phyloP scores from a whole-genome alignment of 106 monocot species.

The Dioscorea alata region DNA sequence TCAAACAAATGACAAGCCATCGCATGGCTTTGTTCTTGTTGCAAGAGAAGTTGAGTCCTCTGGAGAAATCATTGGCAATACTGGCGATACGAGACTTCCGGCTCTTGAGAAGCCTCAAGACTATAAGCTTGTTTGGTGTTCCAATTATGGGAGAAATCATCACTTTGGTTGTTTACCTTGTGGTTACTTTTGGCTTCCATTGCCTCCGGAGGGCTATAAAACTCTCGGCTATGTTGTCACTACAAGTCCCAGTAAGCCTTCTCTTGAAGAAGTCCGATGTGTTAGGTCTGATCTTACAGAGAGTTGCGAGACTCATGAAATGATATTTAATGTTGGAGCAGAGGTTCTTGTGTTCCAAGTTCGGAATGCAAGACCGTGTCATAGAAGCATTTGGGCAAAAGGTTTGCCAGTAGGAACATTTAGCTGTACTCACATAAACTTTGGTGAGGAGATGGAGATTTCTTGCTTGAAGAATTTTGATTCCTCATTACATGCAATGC shows the following conservation, averaged over 20 bases:
- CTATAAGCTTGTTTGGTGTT: conserved; percentile 71
- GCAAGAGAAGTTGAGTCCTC: conserved; percentile 36
- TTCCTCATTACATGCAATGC: conserved; percentile 66
- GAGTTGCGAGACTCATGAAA: conserved; percentile 40
- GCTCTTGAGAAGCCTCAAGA: conserved; percentile 71
- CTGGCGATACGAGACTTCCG: conserved; percentile 14
- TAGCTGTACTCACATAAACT: conserved; percentile 27
- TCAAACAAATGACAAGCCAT: conserved; percentile 49
- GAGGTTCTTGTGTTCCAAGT: conserved; percentile 21
- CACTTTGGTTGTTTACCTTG: conserved; percentile 14
- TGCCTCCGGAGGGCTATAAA: conserved; percentile 69
- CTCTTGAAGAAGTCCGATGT: conserved; percentile 71
- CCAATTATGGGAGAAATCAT: conserved; percentile 34
- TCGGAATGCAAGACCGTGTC: conserved; percentile 60
- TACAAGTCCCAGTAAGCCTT: conserved; percentile 57
- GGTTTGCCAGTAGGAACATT: conserved; percentile 78
- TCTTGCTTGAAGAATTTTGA: conserved; percentile 76
- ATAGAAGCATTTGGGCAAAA: conserved; percentile 66
- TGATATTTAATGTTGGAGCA: conserved; percentile 34
- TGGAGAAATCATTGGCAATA: neutral
- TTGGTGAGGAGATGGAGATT: conserved; percentile 28
- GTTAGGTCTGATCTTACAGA: conserved; percentile 82
- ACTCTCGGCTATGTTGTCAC: conserved; percentile 74
- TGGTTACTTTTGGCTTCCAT: conserved; percentile 82
- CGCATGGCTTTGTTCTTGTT: conserved; percentile 76